Percentiles rank a stretch among this genome's conserved stretches.
phyloP scores from a whole-genome alignment of 2,329 filamentous ascomycete species.

The Claviceps cyperi region DNA sequence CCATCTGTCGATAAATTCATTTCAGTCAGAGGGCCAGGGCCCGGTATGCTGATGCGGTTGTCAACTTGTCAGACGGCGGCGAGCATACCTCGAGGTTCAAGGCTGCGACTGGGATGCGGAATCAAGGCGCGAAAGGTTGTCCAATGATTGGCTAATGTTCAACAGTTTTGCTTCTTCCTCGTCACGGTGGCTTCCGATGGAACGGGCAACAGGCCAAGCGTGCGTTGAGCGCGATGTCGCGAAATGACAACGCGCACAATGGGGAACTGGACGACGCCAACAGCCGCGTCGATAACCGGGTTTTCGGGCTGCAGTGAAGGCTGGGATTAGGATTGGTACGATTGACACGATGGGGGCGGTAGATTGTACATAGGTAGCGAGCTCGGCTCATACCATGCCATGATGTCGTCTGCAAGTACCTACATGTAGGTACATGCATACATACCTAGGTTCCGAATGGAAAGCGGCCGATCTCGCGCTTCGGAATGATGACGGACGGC shows the following conservation, averaged over 20 bases:
- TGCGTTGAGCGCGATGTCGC: neutral
- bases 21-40: neutral
- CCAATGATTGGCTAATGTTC: neutral
- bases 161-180: neutral
- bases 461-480: neutral
- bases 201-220: neutral
- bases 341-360: neutral
- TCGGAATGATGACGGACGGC: neutral
- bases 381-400: neutral
- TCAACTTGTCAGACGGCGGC: neutral
- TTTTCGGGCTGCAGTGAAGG: neutral
- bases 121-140: neutral
- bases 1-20: conserved; percentile 3
- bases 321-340: neutral
- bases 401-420: neutral
- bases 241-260: neutral
- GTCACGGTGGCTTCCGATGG: neutral
- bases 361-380: neutral
- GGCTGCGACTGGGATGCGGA: neutral
- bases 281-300: neutral
- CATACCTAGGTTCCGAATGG: no score
- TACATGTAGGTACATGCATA: no score
- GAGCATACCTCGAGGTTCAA: conserved; percentile 2
- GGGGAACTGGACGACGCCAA: neutral
- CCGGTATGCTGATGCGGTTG: neutral